Base-by-base conservation (phyloP, 768 basidiomycete genomes). In the Trametes cingulata region DNA sequence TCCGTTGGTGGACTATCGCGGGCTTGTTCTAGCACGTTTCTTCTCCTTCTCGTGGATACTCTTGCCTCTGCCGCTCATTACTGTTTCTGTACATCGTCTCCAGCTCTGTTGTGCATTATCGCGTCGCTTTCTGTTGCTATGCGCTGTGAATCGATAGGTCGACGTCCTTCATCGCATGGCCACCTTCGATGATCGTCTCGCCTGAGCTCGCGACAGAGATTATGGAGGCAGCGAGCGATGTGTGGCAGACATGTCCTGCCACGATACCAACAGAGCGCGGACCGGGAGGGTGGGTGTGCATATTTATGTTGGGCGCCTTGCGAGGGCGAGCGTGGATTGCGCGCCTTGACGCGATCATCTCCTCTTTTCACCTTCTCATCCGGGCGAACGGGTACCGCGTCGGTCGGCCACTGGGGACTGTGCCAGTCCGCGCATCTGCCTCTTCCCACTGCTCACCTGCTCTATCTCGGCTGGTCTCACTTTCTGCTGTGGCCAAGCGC, bases 51-150 rank as follows among this genome's bases (percentile, higher is more conserved):
- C 59, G 41, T 58, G 56, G 60, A 61, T 54, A 35, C 29, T 50
- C 33, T 58, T 33, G 10, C 43, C 14, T 42, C 29, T 55, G 45
- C 58, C 53, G 42, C 50, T 49, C 43, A 19, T 55, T 45, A 27
- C 49, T 56, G 51, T 58, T n/a, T 42, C 33, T 55, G 42, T 63
- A 47, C 33, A 19, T 35, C 47, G 36, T 60, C 53, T 43, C 39
- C 50, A 56, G 58, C 62, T 60, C 37, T 63, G 62, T 63, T 63
- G 57, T 63, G 62, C 58, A 59, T 42, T 60, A 56, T 56, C 55
- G 24, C 55, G 43, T 59, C 58, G 62, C 58, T 63, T 42, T 63
- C 62, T 25, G 25, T 56, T 60, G 62, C 58, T 63, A 49, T 60
- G 60, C 53, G 62, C 54, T 60, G 49, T 63, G 42, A 63, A 54